Percentiles rank a stretch among this genome's conserved stretches.
Evolutionary conservation across 345 rosid genomes (phyloP).

Genomic region (Boechera divaricarpa): DNA sequence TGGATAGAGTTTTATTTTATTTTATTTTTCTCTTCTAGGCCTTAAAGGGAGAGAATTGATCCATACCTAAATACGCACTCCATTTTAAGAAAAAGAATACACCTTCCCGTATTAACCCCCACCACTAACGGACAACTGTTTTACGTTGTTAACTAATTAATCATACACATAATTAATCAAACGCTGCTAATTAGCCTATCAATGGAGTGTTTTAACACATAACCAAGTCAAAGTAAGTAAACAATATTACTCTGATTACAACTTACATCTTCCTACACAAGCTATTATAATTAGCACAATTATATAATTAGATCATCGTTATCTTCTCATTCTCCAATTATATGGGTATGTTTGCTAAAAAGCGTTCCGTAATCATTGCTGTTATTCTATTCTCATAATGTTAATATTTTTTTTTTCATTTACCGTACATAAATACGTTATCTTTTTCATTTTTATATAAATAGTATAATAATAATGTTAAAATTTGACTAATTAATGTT

Average conservation of each 20-base stretch:
- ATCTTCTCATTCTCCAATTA: constrained; percentile 44
- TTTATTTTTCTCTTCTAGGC: neutral
- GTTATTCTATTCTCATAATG: constrained; percentile 16
- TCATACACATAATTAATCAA: constrained; percentile 16
- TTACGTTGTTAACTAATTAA: constrained; percentile 28
- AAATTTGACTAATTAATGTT: constrained; percentile 1
- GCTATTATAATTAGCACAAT: constrained; percentile 16
- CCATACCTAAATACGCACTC: constrained; percentile 6
- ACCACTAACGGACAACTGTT: constrained; percentile 35
- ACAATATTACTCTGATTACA: neutral
- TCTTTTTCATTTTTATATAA: constrained; percentile 1
- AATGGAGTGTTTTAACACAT: constrained; percentile 9
- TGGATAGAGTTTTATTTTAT: neutral
- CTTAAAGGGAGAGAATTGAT: neutral
- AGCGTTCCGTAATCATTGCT: constrained; percentile 37
- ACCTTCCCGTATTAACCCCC: constrained; percentile 23
- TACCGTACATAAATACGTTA: neutral
- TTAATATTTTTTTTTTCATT: neutral
- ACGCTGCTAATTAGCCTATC: neutral
- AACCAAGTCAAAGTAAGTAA: constrained; percentile 35
- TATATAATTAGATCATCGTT: constrained; percentile 26
- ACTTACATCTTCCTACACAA: constrained; percentile 23
- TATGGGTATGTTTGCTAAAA: constrained; percentile 27
- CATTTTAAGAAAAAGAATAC: neutral
- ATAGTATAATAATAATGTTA: neutral